Conservation (phyloP, 305 asterid genomes). For the Fraxinus angustifolia region DNA sequence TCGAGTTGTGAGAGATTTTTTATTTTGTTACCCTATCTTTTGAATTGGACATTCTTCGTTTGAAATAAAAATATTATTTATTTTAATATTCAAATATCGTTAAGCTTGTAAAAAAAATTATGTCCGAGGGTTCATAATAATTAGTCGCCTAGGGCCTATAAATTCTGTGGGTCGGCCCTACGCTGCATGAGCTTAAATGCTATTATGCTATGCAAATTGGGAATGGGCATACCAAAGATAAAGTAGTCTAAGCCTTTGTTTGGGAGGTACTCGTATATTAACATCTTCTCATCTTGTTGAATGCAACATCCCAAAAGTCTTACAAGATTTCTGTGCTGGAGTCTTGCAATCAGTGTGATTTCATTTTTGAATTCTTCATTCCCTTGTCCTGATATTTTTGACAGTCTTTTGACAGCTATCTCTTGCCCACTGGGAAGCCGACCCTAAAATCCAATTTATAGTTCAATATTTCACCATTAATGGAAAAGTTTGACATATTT, state of each 20-base stretch:
- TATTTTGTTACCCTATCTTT: too few relatives aligned
- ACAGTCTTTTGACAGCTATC: slow-evolving; percentile 40
- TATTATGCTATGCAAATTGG: background rate
- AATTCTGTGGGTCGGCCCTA: background rate
- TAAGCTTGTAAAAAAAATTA: too few relatives aligned
- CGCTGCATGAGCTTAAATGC: background rate
- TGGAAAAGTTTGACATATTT: background rate
- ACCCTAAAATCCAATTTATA: slow-evolving; percentile 24
- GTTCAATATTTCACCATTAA: background rate
- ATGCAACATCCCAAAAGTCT: slow-evolving; percentile 42
- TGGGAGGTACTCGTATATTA: slow-evolving; percentile 41
- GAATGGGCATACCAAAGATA: slow-evolving; percentile 26
- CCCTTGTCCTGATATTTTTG: slow-evolving; percentile 41
- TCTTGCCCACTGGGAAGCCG: slow-evolving; percentile 28
- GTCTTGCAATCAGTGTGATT: slow-evolving; percentile 39
- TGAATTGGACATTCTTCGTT: background rate
- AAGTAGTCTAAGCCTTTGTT: slow-evolving; percentile 40
- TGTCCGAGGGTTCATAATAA: too few relatives aligned
- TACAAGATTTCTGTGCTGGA: slow-evolving; percentile 47
- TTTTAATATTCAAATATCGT: too few relatives aligned
- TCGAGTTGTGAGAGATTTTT: background rate
- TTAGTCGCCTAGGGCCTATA: too few relatives aligned
- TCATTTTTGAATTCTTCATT: slow-evolving; percentile 37
- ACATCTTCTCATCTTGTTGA: slow-evolving; percentile 37
- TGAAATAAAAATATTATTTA: too few relatives aligned